Percentiles rank a stretch among this genome's conserved stretches.
phyloP scores from a whole-genome alignment of 306 rosid species.

The Arachis hypogaea region DNA sequence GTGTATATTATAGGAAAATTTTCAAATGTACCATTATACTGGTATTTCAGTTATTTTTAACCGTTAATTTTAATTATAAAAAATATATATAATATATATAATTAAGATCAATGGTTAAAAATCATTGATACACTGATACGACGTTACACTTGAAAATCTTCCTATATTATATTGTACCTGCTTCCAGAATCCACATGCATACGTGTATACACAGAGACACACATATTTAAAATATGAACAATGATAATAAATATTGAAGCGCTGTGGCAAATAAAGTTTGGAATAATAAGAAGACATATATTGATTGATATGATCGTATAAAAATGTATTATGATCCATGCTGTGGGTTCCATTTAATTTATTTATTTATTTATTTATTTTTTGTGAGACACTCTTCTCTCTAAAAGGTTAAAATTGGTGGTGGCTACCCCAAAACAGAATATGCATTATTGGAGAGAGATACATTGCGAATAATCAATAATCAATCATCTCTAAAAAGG shows the following conservation, averaged over 20 bases:
- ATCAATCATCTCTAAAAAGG: not conserved
- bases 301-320: not conserved
- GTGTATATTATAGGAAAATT: too few species aligned
- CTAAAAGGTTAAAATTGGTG: constrained; percentile 58
- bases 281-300: not conserved
- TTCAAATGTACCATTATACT: too few species aligned
- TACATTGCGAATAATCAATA: too few species aligned
- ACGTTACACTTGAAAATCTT: too few species aligned
- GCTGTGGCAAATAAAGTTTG: constrained; percentile 42
- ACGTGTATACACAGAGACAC: not conserved
- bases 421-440: constrained; percentile 40
- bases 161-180: too few species aligned
- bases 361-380: constrained; percentile 1
- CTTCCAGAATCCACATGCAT: not conserved
- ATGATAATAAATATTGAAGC: constrained; percentile 25
- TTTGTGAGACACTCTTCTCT: constrained; percentile 49
- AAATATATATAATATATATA: too few species aligned
- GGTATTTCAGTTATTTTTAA: too few species aligned
- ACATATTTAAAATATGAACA: constrained; percentile 8
- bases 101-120: too few species aligned
- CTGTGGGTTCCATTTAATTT: constrained; percentile 48
- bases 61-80: too few species aligned
- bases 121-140: too few species aligned
- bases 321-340: constrained; percentile 15
- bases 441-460: constrained; percentile 57